Conservation (phyloP, 202 grass and related monocot species). For the Musa balbisiana region DNA sequence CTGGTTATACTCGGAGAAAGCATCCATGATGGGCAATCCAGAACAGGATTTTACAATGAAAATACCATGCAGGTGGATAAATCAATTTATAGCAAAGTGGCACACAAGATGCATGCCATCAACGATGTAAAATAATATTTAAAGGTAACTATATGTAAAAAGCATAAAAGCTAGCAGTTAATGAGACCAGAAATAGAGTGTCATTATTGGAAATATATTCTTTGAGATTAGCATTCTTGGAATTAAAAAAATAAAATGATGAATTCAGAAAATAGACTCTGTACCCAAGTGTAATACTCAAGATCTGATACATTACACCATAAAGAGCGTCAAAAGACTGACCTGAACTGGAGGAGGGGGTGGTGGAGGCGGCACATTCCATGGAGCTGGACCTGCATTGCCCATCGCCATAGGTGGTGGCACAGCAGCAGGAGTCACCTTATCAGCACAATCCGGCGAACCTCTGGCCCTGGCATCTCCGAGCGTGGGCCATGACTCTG, state of each 20-base stretch:
- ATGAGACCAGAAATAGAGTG: too few species aligned
- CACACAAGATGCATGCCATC: too few species aligned
- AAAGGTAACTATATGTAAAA: too few species aligned
- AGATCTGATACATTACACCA: neutral
- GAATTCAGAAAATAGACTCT: neutral
- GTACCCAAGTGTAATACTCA: neutral
- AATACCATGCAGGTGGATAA: too few species aligned
- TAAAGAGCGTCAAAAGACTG: neutral
- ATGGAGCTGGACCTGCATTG: neutral
- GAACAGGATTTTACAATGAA: too few species aligned
- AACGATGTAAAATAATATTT: too few species aligned
- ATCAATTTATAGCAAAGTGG: too few species aligned
- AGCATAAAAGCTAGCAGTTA: too few species aligned
- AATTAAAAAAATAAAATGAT: neutral
- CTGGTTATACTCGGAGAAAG: too few species aligned
- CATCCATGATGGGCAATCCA: too few species aligned
- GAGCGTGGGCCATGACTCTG: slow-evolving; percentile 55
- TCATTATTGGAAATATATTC: too few species aligned
- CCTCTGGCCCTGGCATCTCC: slow-evolving; percentile 44
- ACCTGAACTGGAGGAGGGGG: slow-evolving; percentile 36
- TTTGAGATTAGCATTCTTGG: too few species aligned
- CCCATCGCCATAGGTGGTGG: slow-evolving; percentile 26
- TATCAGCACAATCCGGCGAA: slow-evolving; percentile 21
- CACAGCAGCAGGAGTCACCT: slow-evolving; percentile 3
- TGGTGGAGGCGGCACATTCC: slow-evolving; percentile 24